Base-by-base conservation (phyloP, 1,284 basidiomycete genomes). In the Trametes pubescens region DNA sequence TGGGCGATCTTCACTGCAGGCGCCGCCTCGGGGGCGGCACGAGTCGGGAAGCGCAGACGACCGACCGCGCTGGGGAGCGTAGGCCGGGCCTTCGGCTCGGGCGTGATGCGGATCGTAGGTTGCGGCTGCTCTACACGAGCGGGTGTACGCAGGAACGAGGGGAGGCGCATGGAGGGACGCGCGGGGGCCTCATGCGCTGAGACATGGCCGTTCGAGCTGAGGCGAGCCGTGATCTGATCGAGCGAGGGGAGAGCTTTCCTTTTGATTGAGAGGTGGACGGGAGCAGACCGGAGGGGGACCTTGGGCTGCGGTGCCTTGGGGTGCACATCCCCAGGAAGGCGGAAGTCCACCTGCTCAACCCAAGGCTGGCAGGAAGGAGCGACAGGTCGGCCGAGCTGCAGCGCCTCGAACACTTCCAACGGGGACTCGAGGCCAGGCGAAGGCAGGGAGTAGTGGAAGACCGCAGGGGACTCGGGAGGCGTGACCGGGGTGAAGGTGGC, bases 261-360 rank as follows among this genome's bases (percentile, higher is more conserved):
- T 65, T 76, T 78, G 51, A 66, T 71, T 65, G 58, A 70, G 57
- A 54, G 53, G 26, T 47, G 16, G 22, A 61, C 48, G n/a, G 67
- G 65, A 13, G 65, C 65, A 24, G 65, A 63, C 54, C 62, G 65
- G 47, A 65, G 64, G 34, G 65, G 56, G 29, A 67, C 52, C 49
- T 58, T 64, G 56, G 66, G 65, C 56, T 60, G 60, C 66, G n/a
- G 56, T 29, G 67, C 52, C 49, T 58, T 64, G 56, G 66, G 65
- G 57, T 60, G 60, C 66, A 70, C 64, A 65, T 74, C 72, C 47
- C 72, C 66, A n/a, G 79, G 77, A 22, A 82, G 72, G 59, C 82
- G 82, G 76, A 86, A 89, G 71, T 90, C 88, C 35, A 88, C 86
- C 72, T 87, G 85, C 72, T 90, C 89, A 46, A 89, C 82, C 85